These are phyloP conservation scores for Pelagomonas calceolata DNA, from an alignment of 108 stramenopile species.

Conservation along the genomic window DNA sequence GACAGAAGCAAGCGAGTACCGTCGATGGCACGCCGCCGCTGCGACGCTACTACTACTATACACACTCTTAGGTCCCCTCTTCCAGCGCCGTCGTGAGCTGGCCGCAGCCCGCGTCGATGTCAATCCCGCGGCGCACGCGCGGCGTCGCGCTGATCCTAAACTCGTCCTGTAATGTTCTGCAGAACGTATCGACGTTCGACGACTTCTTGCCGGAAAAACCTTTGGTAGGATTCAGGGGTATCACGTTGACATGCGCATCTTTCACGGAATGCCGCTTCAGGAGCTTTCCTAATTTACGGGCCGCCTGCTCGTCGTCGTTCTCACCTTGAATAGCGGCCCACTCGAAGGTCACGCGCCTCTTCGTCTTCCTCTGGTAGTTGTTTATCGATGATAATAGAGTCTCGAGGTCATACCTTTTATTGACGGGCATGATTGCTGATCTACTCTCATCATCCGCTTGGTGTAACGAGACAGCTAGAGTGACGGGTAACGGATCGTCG, in stretches of 20 bases:
- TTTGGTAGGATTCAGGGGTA: slow-evolving; percentile 87
- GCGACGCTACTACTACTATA: no score
- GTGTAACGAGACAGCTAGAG: slow-evolving; percentile 78
- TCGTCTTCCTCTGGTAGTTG: slow-evolving; percentile 62
- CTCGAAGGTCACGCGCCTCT: slow-evolving; percentile 76
- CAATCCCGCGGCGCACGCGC: slow-evolving; percentile 87
- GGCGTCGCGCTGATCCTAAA: slow-evolving; percentile 64
- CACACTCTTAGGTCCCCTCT: slow-evolving; percentile 40
- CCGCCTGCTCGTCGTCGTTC: slow-evolving; percentile 71
- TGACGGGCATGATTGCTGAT: slow-evolving; percentile 72
- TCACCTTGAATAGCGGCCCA: slow-evolving; percentile 87
- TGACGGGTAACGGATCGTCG: slow-evolving; percentile 51
- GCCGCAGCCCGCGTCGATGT: slow-evolving; percentile 95
- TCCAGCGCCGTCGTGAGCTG: slow-evolving; percentile 69
- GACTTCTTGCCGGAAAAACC: slow-evolving; percentile 59
- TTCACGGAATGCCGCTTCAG: slow-evolving; percentile 43
- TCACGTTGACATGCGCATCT: slow-evolving; percentile 85
- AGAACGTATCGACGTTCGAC: slow-evolving; percentile 55
- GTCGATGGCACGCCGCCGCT: no score
- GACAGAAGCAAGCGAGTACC: no score
- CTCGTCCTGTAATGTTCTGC: slow-evolving; percentile 47
- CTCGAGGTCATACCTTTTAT: slow-evolving; percentile 66
- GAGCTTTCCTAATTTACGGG: slow-evolving; percentile 53
- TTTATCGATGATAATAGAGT: slow-evolving; percentile 67
- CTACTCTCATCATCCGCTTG: slow-evolving; percentile 78